Base-by-base conservation (phyloP, 202 grass and related monocot genomes). In the Carex sylvatica region DNA sequence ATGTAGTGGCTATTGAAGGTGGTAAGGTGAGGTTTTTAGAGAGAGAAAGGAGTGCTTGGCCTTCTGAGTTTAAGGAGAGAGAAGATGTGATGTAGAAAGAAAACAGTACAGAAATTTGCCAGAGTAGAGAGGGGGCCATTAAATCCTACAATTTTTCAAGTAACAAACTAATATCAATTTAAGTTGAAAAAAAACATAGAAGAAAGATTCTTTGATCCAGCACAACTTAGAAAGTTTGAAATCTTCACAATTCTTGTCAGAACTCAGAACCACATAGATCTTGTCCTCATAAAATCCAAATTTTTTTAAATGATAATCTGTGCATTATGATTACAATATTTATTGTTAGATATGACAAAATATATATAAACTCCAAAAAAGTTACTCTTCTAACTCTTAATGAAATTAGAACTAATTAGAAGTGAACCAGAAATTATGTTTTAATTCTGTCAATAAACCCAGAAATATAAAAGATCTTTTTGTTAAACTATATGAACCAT, bases 41-140 rank as follows among this genome's bases (percentile, higher is more conserved):
- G 33, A 97, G 84, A 51, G 90, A 84, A 82, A 91, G 81, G 42
- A 97, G 79, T 16, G 88, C 81, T 28, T 79, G 36, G 33, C 94
- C 94, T 51, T 97, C 94, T 22, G 85, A 88, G 75, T 76, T 97
- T 84, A 97, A 80, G 81, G 88, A 62, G 16, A 83, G 58, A 46
- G 86, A 86, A 3, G 77, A 75, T 44, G 88, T 73, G 82, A 89
- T 70, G 24, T 47, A 76, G 46, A 68, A 9, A 20, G 80, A 67
- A 51, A 92, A 85, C 14, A 91, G 59, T 11, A 84, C 15, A 55
- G 78, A 5, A 18, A 61, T 53, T 71, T 75, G 40, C 84, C 89
- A 88, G 31, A 87, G 26, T 76, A 61, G 55, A 26, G 63, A 5
- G 5, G 69, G 8, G 3, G 55, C 75, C 94, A 97, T 97, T 33